Conservation (phyloP, 2,329 filamentous ascomycete genomes). For the Neonectria punicea region DNA sequence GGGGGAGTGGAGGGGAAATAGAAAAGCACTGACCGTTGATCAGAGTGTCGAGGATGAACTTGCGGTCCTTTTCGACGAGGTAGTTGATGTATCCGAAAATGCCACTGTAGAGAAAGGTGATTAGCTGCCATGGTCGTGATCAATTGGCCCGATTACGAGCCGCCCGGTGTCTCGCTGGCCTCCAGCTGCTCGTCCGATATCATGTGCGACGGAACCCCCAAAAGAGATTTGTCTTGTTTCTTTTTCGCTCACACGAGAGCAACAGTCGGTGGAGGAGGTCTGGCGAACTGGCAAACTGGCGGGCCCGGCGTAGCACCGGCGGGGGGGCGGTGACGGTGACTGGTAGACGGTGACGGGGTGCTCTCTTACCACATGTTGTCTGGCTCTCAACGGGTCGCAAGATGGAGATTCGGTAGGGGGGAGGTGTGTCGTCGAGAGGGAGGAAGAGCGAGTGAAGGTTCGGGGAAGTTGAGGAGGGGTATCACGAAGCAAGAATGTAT, state of each 20-base stretch:
- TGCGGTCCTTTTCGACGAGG: slow-evolving; percentile 97
- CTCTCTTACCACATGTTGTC: slow-evolving; percentile 45
- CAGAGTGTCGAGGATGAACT: slow-evolving; percentile 94
- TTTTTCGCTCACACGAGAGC: slow-evolving; percentile 27
- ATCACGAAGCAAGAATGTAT: slow-evolving; percentile 45
- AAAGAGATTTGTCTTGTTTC: background rate
- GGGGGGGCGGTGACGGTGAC: slow-evolving; percentile 16
- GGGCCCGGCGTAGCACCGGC: background rate
- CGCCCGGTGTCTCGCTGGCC: slow-evolving; percentile 17
- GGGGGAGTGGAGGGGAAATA: slow-evolving; percentile 29
- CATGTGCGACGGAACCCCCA: slow-evolving; percentile 2
- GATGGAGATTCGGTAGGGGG: slow-evolving; percentile 16
- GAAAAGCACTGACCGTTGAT: slow-evolving; percentile 80
- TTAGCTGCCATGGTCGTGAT: slow-evolving; percentile 39
- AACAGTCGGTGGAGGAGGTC: slow-evolving; percentile 23
- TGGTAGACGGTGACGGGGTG: slow-evolving; percentile 30
- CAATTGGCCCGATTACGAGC: slow-evolving; percentile 33
- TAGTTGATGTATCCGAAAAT: slow-evolving; percentile 99
- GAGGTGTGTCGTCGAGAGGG: slow-evolving; percentile 27
- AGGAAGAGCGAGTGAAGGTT: slow-evolving; percentile 35
- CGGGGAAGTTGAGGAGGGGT: slow-evolving; percentile 36
- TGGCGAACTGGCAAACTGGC: slow-evolving; percentile 4
- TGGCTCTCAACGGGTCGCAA: slow-evolving; percentile 31
- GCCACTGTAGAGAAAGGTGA: slow-evolving; percentile 66
- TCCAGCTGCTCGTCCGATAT: slow-evolving; percentile 17